These are phyloP conservation scores for Stentor coeruleus DNA, from an alignment of 73 alveolate species.

Conservation along the genomic window DNA sequence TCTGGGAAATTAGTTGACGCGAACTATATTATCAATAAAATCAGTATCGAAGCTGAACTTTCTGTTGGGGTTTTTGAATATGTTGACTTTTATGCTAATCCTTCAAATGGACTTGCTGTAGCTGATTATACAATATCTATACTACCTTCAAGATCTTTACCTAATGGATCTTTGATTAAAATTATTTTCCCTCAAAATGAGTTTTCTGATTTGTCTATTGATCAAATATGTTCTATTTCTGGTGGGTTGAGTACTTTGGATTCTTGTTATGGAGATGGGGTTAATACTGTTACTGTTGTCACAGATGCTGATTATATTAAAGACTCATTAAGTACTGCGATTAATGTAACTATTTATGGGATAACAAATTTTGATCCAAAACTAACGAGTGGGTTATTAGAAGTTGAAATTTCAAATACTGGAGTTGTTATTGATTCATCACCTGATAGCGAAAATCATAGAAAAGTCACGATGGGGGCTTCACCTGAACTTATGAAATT, in stretches of 20 bases:
- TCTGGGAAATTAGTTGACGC: slow-evolving; percentile 7
- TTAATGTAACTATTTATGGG: background rate
- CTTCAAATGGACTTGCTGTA: slow-evolving; percentile 2
- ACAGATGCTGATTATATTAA: slow-evolving; percentile 17
- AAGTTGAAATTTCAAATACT: slow-evolving; percentile 10
- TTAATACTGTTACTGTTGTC: background rate
- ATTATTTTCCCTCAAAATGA: background rate
- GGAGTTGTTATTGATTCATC: slow-evolving; percentile 3
- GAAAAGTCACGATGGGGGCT: slow-evolving; percentile 7
- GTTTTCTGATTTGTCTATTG: background rate
- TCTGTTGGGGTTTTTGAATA: slow-evolving; percentile 4
- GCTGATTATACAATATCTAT: slow-evolving; percentile 11
- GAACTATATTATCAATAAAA: background rate
- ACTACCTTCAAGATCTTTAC: background rate
- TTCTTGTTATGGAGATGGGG: slow-evolving; percentile 13
- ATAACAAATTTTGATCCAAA: slow-evolving; percentile 1
- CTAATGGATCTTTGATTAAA: slow-evolving; percentile 7
- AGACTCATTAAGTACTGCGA: background rate
- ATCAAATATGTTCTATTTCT: background rate
- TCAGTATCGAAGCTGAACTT: background rate
- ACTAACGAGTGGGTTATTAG: slow-evolving; percentile 13
- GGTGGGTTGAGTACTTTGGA: background rate
- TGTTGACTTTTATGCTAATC: slow-evolving; percentile 7
- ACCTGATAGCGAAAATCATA: background rate
- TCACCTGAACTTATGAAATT: background rate